These are phyloP conservation scores for Trichophyton mentagrophytes DNA, from an alignment of 2,329 filamentous ascomycete genomes.

Conservation along the genomic window DNA sequence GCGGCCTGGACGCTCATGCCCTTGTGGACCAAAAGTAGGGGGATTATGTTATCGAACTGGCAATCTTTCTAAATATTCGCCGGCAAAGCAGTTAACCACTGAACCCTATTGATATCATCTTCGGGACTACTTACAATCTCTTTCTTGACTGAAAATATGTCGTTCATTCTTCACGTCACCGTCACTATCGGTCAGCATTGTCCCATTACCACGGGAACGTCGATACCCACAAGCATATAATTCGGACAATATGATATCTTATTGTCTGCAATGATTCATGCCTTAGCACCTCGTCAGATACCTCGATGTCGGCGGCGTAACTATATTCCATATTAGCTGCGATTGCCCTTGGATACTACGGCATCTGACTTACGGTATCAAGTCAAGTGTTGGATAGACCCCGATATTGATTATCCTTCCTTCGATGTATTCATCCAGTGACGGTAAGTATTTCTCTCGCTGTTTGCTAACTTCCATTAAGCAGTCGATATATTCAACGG, in stretches of 20 bases:
- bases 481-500: constrained; percentile 8
- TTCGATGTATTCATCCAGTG: constrained; percentile 10
- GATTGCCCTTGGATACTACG: background rate
- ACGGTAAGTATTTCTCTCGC: constrained; percentile 9
- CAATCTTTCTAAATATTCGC: constrained; percentile 6
- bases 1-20: constrained; percentile 6
- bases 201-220: background rate
- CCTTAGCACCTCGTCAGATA: constrained; percentile 3
- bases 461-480: constrained; percentile 8
- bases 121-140: constrained; percentile 9
- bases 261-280: constrained; percentile 8
- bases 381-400: constrained; percentile 9
- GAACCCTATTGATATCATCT: background rate
- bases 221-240: constrained; percentile 7
- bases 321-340: background rate
- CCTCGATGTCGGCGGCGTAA: constrained; percentile 4
- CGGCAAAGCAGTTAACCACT: background rate
- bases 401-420: constrained; percentile 10
- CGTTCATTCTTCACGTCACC: constrained; percentile 5
- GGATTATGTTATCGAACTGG: constrained; percentile 9
- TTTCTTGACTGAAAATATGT: constrained; percentile 9
- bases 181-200: background rate
- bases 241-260: constrained; percentile 8
- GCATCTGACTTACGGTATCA: constrained; percentile 7
- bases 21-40: constrained; percentile 8